Evolutionary conservation across 192 early-diverging fungal genomes (phyloP).

Genomic region (Rhizoclosmatium globosum): DNA sequence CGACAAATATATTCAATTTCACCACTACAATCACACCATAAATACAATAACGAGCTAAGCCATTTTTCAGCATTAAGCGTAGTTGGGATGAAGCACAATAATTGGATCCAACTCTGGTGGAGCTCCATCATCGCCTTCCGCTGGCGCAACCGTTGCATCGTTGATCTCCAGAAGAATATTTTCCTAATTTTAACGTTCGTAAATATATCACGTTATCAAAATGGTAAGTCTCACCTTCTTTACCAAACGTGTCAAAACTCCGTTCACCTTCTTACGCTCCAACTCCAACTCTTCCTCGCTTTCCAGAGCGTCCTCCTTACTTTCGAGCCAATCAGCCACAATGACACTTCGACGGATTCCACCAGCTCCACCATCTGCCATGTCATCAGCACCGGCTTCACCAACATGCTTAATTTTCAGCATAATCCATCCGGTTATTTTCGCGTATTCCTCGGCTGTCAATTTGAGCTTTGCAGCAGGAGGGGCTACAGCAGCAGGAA

Average conservation of each 20-base stretch:
- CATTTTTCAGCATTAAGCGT: conserved; percentile 18
- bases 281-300: conserved; percentile 64
- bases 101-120: conserved; percentile 45
- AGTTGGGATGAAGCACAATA: conserved; percentile 58
- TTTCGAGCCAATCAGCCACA: conserved; percentile 77
- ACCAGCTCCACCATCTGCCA: conserved; percentile 8
- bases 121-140: conserved; percentile 15
- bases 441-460: conserved; percentile 56
- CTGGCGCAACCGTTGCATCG: conserved; percentile 40
- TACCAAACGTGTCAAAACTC: conserved; percentile 72
- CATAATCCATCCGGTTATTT: conserved; percentile 54
- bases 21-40: too few relatives aligned
- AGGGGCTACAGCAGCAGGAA: conserved; percentile 11
- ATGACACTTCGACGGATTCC: conserved; percentile 64
- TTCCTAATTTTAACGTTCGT: conserved; percentile 30
- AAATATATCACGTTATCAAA: neutral
- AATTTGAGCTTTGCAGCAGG: conserved; percentile 40
- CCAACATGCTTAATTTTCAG: conserved; percentile 32
- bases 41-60: too few relatives aligned
- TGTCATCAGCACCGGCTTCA: neutral
- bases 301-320: conserved; percentile 66
- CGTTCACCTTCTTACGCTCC: conserved; percentile 70
- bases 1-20: too few relatives aligned
- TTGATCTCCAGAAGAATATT: conserved; percentile 49
- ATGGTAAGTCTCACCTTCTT: conserved; percentile 59